Evolutionary conservation across 1,284 basidiomycete genomes (phyloP), one percentile per base, ranked within the genome.

Genomic region (Papiliotrema terrestris): DNA sequence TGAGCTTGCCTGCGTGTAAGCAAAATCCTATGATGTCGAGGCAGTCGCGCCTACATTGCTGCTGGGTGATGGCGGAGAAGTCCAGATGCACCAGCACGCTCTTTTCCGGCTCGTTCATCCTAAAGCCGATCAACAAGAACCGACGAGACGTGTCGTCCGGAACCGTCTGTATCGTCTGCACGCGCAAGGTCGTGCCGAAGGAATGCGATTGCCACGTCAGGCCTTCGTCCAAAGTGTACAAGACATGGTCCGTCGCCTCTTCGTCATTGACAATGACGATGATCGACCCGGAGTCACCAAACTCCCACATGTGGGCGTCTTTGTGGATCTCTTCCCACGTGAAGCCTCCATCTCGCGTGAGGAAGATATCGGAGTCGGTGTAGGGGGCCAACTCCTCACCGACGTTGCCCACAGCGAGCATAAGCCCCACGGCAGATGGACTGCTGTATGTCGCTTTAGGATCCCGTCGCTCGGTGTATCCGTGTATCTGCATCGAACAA

Each of bases 291-390:
- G 91, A 95, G 77, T 98, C 96, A 37, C 95, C 95, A 68, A 93
- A 98, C 71, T 96, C 93, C 92, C 93, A 99, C 51, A 96, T 82
- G 72, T 98, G 89, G 0, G 96, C 94, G 66, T 96, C 94, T 74
- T 98, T 98, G 79, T 93, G 91, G 2, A 99, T 88, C 78, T 98
- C 95, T 71, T 96, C 86, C 95, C 95, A 99, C 0, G 90, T 92
- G 77, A 97, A 97, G 8, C 95, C 96, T 5, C 87, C 96, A 68
- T 99, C 92, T 2, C 95, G 88, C 45, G 90, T 93, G 39, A 98
- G 82, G 85, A 98, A 98, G 0, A 93, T 96, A 75, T 98, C 95
- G 60, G 87, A 87, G 43, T 97, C 88, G 2, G 80, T 83, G 76
- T 98, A 98, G 0, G 85, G 80, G 0, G 84, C 85, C 1, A 98